Percentiles rank a stretch among this genome's conserved stretches.
phyloP scores from a whole-genome alignment of 805 yeast genomes.

The Myxozyma kluyveri region DNA sequence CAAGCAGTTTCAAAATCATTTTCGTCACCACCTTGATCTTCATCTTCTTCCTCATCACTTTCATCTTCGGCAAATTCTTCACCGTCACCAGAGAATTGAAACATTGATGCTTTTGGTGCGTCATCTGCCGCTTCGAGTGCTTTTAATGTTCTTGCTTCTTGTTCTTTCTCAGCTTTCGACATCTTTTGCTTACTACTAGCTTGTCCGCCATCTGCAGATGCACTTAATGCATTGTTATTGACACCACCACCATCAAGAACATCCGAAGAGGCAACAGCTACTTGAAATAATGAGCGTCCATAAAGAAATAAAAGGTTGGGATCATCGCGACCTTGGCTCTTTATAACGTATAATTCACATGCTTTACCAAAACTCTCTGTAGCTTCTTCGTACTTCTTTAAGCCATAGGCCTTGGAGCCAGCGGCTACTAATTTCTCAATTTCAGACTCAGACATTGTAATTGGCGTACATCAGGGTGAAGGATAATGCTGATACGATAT shows the following conservation, averaged over 20 bases:
- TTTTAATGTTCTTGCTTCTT: conserved; percentile 28
- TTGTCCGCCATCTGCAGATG: conserved; percentile 7
- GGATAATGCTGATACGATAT: not conserved
- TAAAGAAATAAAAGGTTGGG: conserved; percentile 72
- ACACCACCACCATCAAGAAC: conserved; percentile 62
- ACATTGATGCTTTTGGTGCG: conserved; percentile 12
- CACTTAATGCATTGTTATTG: no score
- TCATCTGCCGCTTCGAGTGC: conserved; percentile 31
- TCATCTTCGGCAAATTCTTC: conserved; percentile 35
- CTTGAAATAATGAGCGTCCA: conserved; percentile 75
- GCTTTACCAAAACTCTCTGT: conserved; percentile 70
- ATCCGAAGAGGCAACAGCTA: conserved; percentile 70
- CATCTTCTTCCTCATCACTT: conserved; percentile 39
- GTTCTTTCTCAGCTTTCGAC: conserved; percentile 5
- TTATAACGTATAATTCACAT: conserved; percentile 54
- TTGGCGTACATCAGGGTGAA: not conserved
- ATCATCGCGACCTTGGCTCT: conserved; percentile 58
- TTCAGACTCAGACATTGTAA: conserved; percentile 33
- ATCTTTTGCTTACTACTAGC: not conserved
- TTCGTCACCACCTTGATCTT: conserved; percentile 44
- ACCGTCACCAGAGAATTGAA: conserved; percentile 31
- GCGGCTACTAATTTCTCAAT: conserved; percentile 51
- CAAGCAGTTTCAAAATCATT: conserved; percentile 84
- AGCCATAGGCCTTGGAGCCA: conserved; percentile 64
- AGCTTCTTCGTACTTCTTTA: conserved; percentile 65